Percentiles rank a stretch among this genome's conserved stretches.
phyloP scores from a whole-genome alignment of 768 basidiomycete genomes.

The Leccinum subgranulosum region DNA sequence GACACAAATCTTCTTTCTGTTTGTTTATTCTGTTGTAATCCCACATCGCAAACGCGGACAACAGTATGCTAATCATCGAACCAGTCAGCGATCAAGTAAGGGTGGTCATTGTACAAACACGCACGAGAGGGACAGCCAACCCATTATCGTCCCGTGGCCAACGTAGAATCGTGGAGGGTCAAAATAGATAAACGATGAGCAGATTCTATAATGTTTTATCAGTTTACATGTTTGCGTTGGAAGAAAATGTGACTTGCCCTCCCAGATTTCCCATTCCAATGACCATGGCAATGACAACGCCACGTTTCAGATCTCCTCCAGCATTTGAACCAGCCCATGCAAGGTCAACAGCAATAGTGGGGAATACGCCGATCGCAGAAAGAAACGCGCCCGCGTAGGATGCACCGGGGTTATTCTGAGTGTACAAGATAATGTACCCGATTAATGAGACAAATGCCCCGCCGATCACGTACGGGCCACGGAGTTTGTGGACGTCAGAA shows the following conservation, averaged over 20 bases:
- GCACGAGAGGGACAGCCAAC: slow-evolving; percentile 33
- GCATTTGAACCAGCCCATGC: slow-evolving; percentile 57
- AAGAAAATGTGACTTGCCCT: slow-evolving; percentile 34
- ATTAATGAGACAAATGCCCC: slow-evolving; percentile 42
- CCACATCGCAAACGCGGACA: slow-evolving; percentile 45
- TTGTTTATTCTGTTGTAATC: slow-evolving; percentile 49
- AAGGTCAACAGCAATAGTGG: slow-evolving; percentile 44
- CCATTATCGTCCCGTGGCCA: slow-evolving; percentile 38
- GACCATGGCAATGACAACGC: slow-evolving; percentile 50
- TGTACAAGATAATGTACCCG: slow-evolving; percentile 50
- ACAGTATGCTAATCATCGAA: slow-evolving; percentile 34
- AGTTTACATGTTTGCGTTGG: neutral
- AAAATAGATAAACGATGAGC: slow-evolving; percentile 41
- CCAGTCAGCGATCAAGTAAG: slow-evolving; percentile 26
- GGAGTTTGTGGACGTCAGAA: slow-evolving; percentile 40
- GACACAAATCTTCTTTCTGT: slow-evolving; percentile 44
- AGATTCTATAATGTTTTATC: slow-evolving; percentile 28
- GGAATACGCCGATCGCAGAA: slow-evolving; percentile 51
- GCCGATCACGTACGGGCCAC: slow-evolving; percentile 50
- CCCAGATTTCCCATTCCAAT: slow-evolving; percentile 56
- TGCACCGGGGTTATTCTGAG: slow-evolving; percentile 17
- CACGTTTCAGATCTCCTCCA: slow-evolving; percentile 54
- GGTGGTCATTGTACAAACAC: slow-evolving; percentile 12
- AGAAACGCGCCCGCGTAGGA: slow-evolving; percentile 49
- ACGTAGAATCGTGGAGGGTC: slow-evolving; percentile 36